Percentiles rank a stretch among this genome's conserved stretches.
Evolutionary conservation across 208 protist species (phyloP).

Genomic region (Acanthamoeba sp.): DNA sequence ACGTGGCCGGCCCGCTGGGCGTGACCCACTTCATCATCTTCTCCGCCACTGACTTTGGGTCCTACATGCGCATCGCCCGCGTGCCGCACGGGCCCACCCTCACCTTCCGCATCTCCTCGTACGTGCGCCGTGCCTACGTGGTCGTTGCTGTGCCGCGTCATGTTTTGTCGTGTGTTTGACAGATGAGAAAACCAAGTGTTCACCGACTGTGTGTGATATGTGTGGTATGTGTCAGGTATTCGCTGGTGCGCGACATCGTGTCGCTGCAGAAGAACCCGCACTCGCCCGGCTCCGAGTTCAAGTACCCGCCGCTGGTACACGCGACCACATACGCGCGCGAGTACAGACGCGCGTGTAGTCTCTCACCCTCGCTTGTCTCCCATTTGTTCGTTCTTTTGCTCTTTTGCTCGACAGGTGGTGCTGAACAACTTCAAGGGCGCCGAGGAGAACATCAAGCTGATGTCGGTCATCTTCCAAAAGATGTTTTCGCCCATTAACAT

Average conservation of each 20-base stretch:
- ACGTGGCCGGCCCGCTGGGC: constrained; percentile 86
- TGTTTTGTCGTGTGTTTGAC: not conserved
- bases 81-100: constrained; percentile 88
- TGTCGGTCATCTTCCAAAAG: constrained; percentile 88
- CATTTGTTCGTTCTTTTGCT: not conserved
- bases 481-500: constrained; percentile 91
- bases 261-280: constrained; percentile 10
- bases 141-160: not conserved
- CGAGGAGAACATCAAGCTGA: constrained; percentile 82
- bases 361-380: not conserved
- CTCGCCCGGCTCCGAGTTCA: constrained; percentile 38
- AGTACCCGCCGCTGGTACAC: constrained; percentile 51
- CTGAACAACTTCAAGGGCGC: constrained; percentile 82
- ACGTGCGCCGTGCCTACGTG: too few relatives aligned
- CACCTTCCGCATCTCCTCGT: constrained; percentile 83
- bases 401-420: constrained; percentile 79
- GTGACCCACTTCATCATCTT: constrained; percentile 89
- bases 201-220: not conserved
- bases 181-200: not conserved
- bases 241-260: constrained; percentile 41
- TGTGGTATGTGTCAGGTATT: not conserved
- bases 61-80: constrained; percentile 81
- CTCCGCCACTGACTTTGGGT: constrained; percentile 79
- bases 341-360: not conserved
- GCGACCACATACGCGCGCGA: too few relatives aligned